Evolutionary conservation across 1,139 yeast species (phyloP).

Genomic region (Kodamaea anthophila): DNA sequence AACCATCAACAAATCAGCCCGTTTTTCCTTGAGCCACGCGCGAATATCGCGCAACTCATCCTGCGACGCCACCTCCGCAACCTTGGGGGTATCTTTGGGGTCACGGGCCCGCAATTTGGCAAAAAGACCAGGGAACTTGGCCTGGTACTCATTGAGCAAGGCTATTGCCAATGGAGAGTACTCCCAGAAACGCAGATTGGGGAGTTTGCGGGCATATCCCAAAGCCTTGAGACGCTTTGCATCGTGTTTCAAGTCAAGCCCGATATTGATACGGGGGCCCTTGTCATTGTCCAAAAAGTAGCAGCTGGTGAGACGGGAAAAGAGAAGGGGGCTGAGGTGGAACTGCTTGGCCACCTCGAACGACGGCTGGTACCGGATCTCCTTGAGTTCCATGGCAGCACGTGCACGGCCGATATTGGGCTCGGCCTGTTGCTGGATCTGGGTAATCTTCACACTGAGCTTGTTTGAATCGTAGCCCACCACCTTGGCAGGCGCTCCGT

Average conservation of each 20-base stretch:
- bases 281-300: constrained; percentile 53
- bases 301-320: constrained; percentile 74
- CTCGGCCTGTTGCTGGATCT: constrained; percentile 47
- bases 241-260: constrained; percentile 81
- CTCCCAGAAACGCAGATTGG: constrained; percentile 68
- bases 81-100: constrained; percentile 24
- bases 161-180: constrained; percentile 71
- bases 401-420: constrained; percentile 60
- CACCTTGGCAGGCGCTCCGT: constrained; percentile 78
- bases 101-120: constrained; percentile 26
- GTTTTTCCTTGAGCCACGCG: constrained; percentile 56
- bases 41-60: constrained; percentile 39
- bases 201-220: constrained; percentile 66
- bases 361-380: constrained; percentile 60
- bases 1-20: constrained; percentile 53
- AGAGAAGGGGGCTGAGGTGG: constrained; percentile 53
- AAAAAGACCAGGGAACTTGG: constrained; percentile 59
- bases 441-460: constrained; percentile 46
- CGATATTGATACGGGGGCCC: constrained; percentile 58
- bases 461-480: constrained; percentile 55
- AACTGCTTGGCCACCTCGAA: constrained; percentile 58
- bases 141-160: constrained; percentile 56
- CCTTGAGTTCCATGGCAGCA: constrained; percentile 49
- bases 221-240: constrained; percentile 73
- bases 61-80: constrained; percentile 17